These are phyloP conservation scores for Lepidium didymum DNA, from an alignment of 345 rosid genomes.

Conservation along the genomic window DNA sequence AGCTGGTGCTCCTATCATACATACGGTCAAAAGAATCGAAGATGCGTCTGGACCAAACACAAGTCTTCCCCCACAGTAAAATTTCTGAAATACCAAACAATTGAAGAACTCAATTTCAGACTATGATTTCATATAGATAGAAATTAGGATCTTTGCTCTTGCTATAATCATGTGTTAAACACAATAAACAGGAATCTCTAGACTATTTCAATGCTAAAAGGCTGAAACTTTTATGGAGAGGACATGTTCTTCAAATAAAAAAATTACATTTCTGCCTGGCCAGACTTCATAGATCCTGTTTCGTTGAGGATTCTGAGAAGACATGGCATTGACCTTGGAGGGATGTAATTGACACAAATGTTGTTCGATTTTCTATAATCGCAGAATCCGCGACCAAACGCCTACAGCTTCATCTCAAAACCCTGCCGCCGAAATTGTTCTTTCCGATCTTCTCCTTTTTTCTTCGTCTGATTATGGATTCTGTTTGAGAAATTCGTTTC, in stretches of 20 bases:
- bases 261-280: conserved; percentile 77
- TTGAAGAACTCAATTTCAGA: neutral
- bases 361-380: neutral
- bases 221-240: neutral
- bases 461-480: neutral
- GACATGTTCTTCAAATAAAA: neutral
- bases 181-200: neutral
- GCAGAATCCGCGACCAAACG: neutral
- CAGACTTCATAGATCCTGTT: conserved; percentile 66
- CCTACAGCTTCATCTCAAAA: neutral
- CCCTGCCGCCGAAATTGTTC: neutral
- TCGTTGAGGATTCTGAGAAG: conserved; percentile 18
- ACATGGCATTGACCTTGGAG: neutral
- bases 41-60: conserved; percentile 82
- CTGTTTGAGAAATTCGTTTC: neutral
- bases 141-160: neutral
- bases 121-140: neutral
- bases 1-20: conserved; percentile 65
- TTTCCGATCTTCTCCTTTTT: neutral
- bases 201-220: neutral
- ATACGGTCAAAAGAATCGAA: conserved; percentile 50
- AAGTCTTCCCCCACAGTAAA: conserved; percentile 72
- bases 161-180: neutral
- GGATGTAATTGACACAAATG: neutral
- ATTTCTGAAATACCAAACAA: conserved; percentile 45